Conservation (phyloP, 257 asterid genomes). For the Fraxinus americana region DNA sequence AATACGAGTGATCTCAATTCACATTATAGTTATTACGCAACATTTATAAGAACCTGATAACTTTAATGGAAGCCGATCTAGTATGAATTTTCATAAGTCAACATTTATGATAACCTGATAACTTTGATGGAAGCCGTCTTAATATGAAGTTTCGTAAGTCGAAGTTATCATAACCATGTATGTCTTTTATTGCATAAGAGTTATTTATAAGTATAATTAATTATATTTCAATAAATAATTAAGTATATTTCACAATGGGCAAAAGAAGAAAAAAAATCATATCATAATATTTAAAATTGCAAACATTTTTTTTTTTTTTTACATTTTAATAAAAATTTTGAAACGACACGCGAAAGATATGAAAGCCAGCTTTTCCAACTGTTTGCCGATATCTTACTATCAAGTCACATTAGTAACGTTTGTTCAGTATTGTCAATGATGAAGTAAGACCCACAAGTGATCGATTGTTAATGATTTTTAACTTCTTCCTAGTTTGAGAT, state of each 20-base stretch:
- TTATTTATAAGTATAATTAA: background rate
- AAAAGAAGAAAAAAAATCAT: background rate
- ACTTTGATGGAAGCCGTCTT: background rate
- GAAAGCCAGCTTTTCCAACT: background rate
- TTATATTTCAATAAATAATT: too few relatives aligned
- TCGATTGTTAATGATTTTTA: too few relatives aligned
- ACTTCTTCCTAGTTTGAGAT: background rate
- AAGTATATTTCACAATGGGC: background rate
- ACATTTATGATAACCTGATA: background rate
- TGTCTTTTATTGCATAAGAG: background rate
- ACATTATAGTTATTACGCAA: background rate
- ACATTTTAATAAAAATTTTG: too few relatives aligned
- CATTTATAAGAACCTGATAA: background rate
- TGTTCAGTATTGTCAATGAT: background rate
- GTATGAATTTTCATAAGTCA: too few relatives aligned
- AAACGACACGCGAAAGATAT: too few relatives aligned
- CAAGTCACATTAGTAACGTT: too few relatives aligned
- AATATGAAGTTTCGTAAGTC: background rate
- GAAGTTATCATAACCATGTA: background rate
- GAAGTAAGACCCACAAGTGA: background rate
- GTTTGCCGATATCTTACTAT: conserved; percentile 7
- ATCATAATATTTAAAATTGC: background rate
- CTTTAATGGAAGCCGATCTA: too few relatives aligned
- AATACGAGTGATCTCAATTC: background rate
- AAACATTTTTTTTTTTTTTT: too few relatives aligned